Evolutionary conservation across 768 basidiomycete species (phyloP), one percentile per base, ranked within the genome.

Genomic region (Mycena leptocephala): DNA sequence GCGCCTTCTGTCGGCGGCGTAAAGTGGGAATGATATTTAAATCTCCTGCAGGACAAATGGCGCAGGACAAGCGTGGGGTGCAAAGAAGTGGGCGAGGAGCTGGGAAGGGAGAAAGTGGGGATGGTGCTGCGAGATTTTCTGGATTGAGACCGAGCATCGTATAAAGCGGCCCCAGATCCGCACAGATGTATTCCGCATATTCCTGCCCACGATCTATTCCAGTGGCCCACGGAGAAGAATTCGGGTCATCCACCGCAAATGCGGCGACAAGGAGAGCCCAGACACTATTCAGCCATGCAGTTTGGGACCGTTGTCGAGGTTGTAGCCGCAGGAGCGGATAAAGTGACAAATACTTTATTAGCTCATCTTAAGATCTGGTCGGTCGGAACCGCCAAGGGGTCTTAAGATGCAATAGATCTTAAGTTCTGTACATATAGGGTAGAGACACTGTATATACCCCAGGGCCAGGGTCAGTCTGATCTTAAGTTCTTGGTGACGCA

Each of bases 291-390:
- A 51, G 7, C 74, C 74, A 75, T 7, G 64, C 74, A 35, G 74
- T 75, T 41, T 26, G 58, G 16, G n/a, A 4, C 9, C 39, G 64
- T 22, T 66, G 74, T 24, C 43, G 55, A 4, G 59, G 64, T 43
- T 75, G 53, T 18, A 75, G 48, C 6, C 46, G 58, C 41, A 75
- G 51, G 18, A 75, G 35, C 1, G 66, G 66, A 37, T 75, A 75
- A 5, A 75, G n/a, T n/a, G n/a, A n/a, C n/a, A n/a, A n/a, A n/a
- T n/a, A n/a, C n/a, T n/a, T n/a, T n/a, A n/a, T n/a, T n/a, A n/a
- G n/a, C n/a, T n/a, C n/a, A n/a, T n/a, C n/a, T n/a, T n/a, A n/a
- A n/a, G n/a, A n/a, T n/a, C n/a, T n/a, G n/a, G n/a, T n/a, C n/a
- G n/a, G n/a, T n/a, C n/a, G n/a, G n/a, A n/a, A n/a, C n/a, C n/a